phyloP scores from a whole-genome alignment of 306 rosid species.

The Lathyrus tuberosus region DNA sequence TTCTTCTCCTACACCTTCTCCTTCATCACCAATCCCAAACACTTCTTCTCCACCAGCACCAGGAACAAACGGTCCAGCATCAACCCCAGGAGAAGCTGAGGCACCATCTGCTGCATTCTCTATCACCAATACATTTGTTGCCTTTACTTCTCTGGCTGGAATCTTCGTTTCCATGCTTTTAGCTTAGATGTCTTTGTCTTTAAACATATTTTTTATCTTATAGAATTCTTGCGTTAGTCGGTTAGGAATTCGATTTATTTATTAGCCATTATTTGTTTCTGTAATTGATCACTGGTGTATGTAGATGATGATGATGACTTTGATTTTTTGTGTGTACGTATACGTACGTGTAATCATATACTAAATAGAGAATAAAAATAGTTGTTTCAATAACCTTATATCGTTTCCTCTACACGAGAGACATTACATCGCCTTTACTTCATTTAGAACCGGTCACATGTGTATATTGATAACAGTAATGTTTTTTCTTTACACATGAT shows the following conservation, averaged over 20 bases:
- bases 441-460: no score
- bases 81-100: constrained; percentile 1
- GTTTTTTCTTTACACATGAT: no score
- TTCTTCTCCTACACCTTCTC: neutral
- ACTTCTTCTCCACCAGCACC: constrained; percentile 26
- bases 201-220: constrained; percentile 33
- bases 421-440: no score
- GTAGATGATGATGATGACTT: neutral
- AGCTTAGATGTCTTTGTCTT: constrained; percentile 45
- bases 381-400: no score
- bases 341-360: no score
- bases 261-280: neutral
- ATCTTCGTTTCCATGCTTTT: constrained; percentile 60
- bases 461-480: no score
- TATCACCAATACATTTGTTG: constrained; percentile 50
- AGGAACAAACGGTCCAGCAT: constrained; percentile 23
- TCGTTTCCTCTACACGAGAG: no score
- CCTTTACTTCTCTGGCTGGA: constrained; percentile 71
- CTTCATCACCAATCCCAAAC: constrained; percentile 14
- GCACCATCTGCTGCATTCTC: constrained; percentile 52
- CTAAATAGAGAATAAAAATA: no score
- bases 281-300: no score
- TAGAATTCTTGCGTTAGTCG: neutral
- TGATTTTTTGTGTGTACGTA: neutral
- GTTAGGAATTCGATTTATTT: neutral